These are phyloP conservation scores for Talaromyces amestolkiae DNA, from an alignment of 2,329 filamentous ascomycete genomes.

Conservation along the genomic window DNA sequence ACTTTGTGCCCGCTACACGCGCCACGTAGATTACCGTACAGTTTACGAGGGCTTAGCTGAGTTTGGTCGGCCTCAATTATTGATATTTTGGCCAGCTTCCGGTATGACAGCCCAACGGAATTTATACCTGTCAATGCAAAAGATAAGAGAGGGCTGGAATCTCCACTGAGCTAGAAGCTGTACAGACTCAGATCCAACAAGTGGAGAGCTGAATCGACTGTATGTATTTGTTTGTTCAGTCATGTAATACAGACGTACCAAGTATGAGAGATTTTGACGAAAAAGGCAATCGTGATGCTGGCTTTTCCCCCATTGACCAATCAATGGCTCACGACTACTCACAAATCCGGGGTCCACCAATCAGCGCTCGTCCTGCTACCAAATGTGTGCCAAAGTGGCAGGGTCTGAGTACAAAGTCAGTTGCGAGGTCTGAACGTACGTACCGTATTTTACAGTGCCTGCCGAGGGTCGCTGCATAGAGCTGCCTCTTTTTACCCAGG, in stretches of 20 bases:
- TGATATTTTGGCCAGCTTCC: too few species aligned
- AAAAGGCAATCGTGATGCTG: neutral
- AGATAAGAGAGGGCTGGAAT: too few species aligned
- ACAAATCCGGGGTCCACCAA: constrained; percentile 4
- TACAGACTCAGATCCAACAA: too few species aligned
- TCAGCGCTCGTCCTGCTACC: neutral
- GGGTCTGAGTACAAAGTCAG: neutral
- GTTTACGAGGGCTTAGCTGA: neutral
- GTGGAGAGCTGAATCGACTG: too few species aligned
- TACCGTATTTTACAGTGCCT: neutral
- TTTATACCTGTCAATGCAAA: too few species aligned
- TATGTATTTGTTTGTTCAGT: too few species aligned
- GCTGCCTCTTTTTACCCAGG: neutral
- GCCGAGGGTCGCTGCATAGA: neutral
- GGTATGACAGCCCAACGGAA: too few species aligned
- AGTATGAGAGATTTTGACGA: too few species aligned
- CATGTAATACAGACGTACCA: neutral
- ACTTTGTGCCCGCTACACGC: too few species aligned
- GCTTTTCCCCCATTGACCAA: neutral
- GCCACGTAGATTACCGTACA: too few species aligned
- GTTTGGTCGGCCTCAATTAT: neutral
- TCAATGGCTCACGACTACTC: neutral
- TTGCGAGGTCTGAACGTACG: neutral
- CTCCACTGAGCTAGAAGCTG: too few species aligned
- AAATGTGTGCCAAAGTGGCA: neutral